A percentile compares a stretch with the other conserved stretches of the same genome.
Conservation (phyloP, 2,329 filamentous ascomycete species). For the Fusarium longipes region DNA sequence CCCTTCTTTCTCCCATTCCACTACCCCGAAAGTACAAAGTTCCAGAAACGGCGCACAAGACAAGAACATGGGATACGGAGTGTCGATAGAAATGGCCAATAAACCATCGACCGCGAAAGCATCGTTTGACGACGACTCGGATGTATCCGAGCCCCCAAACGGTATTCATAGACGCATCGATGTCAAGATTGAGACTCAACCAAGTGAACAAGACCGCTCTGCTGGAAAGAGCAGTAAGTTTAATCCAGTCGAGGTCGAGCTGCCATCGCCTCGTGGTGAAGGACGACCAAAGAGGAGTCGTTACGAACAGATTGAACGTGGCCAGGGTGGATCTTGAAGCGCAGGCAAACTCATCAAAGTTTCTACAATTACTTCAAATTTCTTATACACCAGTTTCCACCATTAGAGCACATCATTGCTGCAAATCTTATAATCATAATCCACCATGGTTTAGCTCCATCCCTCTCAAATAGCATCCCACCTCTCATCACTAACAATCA, state of each 20-base stretch:
- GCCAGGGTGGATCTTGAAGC: neutral
- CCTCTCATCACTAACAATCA: neutral
- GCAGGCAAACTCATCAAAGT: neutral
- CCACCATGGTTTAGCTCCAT: too few relatives aligned
- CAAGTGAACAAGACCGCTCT: neutral
- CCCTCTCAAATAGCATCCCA: too few relatives aligned
- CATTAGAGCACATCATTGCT: too few relatives aligned
- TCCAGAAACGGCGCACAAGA: neutral
- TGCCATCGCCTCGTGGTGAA: neutral
- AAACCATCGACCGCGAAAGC: slow-evolving; percentile 20
- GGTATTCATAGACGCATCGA: slow-evolving; percentile 39
- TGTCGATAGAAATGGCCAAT: slow-evolving; percentile 27
- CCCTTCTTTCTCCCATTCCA: slow-evolving; percentile 20
- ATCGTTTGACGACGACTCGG: slow-evolving; percentile 24
- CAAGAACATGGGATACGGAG: slow-evolving; percentile 3
- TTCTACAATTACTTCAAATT: neutral
- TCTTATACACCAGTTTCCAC: too few relatives aligned
- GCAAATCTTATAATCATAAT: neutral
- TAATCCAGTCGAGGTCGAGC: neutral
- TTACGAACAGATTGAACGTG: slow-evolving; percentile 7
- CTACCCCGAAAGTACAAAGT: neutral
- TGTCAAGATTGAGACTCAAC: slow-evolving; percentile 25
- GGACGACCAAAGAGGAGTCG: slow-evolving; percentile 4
- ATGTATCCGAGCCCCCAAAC: neutral
- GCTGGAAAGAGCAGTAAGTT: neutral